phyloP scores from a whole-genome alignment of 768 basidiomycete species.

The Suillus ampliporus region DNA sequence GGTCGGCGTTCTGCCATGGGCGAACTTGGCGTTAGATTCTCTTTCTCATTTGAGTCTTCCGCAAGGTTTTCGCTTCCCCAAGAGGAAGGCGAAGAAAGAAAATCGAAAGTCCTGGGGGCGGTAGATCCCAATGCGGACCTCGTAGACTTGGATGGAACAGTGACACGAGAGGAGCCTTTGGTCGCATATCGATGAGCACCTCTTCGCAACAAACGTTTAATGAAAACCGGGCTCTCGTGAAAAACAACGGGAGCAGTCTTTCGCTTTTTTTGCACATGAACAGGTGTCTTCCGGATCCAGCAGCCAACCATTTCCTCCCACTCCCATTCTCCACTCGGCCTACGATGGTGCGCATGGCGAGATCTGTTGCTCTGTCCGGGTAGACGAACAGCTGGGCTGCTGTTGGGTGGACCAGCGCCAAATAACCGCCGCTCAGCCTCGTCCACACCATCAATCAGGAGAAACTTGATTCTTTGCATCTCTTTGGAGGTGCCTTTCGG shows the following conservation, averaged over 20 bases:
- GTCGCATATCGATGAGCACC: background rate
- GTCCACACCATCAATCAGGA: constrained; percentile 53
- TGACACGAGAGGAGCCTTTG: background rate
- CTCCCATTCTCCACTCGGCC: constrained; percentile 43
- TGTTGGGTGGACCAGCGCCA: constrained; percentile 26
- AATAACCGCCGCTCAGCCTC: constrained; percentile 57
- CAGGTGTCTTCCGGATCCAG: constrained; percentile 49
- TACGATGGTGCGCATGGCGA: constrained; percentile 17
- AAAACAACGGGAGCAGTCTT: constrained; percentile 12
- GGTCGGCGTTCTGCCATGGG: constrained; percentile 13
- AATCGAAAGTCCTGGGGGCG: constrained; percentile 12
- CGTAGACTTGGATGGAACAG: background rate
- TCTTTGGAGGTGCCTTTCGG: constrained; percentile 28
- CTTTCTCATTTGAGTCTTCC: constrained; percentile 27
- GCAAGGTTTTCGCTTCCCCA: constrained; percentile 19
- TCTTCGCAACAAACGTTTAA: constrained; percentile 2
- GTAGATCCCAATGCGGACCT: constrained; percentile 6
- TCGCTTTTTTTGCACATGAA: constrained; percentile 26
- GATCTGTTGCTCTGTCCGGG: constrained; percentile 12
- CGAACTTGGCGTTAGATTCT: constrained; percentile 21
- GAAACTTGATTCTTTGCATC: constrained; percentile 41
- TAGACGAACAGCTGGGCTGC: constrained; percentile 23
- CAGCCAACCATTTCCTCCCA: constrained; percentile 55
- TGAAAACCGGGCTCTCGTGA: constrained; percentile 9
- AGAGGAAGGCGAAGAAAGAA: constrained; percentile 17